These are phyloP conservation scores for Colletotrichum higginsianum DNA, from an alignment of 2,329 filamentous ascomycete genomes.

Conservation along the genomic window DNA sequence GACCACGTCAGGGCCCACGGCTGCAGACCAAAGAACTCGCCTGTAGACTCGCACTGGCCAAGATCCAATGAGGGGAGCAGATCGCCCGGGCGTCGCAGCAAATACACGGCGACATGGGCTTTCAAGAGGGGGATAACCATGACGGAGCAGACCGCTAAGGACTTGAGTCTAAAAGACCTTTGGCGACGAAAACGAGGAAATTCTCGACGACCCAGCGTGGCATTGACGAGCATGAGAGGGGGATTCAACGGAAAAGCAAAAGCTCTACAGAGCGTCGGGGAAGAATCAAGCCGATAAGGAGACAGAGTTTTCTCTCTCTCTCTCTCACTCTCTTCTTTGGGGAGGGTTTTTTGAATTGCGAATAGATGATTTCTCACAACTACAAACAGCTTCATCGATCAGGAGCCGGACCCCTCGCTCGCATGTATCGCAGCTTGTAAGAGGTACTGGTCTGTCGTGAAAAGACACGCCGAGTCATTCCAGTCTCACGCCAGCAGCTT, in stretches of 20 bases:
- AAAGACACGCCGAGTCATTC: not conserved
- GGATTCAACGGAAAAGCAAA: constrained; percentile 11
- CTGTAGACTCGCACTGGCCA: constrained; percentile 53
- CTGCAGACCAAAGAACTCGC: constrained; percentile 49
- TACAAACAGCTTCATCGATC: too few species aligned
- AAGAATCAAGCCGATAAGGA: too few species aligned
- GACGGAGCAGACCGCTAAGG: constrained; percentile 68
- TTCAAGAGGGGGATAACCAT: constrained; percentile 62
- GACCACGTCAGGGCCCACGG: constrained; percentile 61
- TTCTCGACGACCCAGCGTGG: constrained; percentile 66
- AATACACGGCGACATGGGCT: constrained; percentile 67
- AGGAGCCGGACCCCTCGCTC: too few species aligned
- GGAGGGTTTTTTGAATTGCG: too few species aligned
- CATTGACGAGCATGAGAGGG: constrained; percentile 57
- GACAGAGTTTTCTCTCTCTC: too few species aligned
- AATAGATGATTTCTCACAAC: too few species aligned
- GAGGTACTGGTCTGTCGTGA: too few species aligned
- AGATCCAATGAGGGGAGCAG: constrained; percentile 65
- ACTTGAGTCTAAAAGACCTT: constrained; percentile 66
- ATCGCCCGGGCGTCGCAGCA: constrained; percentile 68
- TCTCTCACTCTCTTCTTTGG: too few species aligned
- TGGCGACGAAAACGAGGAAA: constrained; percentile 70
- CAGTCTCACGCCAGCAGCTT: not conserved
- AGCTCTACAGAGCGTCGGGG: constrained; percentile 4
- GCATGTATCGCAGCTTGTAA: too few species aligned